A percentile compares a stretch with the other conserved stretches of the same genome.
Evolutionary conservation across 1,284 basidiomycete species (phyloP).

Genomic region (Vanrija sp.): DNA sequence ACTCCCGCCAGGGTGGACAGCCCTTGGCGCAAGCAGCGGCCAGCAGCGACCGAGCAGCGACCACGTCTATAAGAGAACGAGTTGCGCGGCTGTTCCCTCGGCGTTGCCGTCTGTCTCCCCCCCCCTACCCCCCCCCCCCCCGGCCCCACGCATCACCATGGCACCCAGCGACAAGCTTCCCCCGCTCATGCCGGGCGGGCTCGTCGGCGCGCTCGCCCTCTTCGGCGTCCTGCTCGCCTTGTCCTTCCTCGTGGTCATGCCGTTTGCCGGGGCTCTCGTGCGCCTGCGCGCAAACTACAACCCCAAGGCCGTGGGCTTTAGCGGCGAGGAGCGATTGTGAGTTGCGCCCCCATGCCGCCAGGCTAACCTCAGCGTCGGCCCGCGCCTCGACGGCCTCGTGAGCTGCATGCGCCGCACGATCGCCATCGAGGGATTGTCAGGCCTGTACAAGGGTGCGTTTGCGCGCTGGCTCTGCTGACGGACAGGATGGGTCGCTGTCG

Average conservation of each 20-base stretch:
- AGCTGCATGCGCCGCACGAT: constrained; percentile 68
- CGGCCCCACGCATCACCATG: constrained; percentile 47
- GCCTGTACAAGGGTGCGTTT: constrained; percentile 75
- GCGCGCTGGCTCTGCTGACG: not conserved
- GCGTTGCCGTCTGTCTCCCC: too few species aligned
- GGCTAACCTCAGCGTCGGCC: constrained; percentile 36
- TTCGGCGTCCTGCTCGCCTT: constrained; percentile 40
- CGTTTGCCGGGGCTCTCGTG: constrained; percentile 45
- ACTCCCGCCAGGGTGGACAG: too few species aligned
- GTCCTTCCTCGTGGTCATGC: constrained; percentile 43
- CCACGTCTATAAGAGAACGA: too few species aligned
- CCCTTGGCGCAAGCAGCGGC: too few species aligned
- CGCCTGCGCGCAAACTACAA: constrained; percentile 50
- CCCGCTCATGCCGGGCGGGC: constrained; percentile 59
- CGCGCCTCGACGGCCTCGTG: constrained; percentile 40
- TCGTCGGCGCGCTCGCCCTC: constrained; percentile 51
- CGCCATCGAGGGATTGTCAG: constrained; percentile 70
- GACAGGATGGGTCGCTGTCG: not conserved
- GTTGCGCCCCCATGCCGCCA: constrained; percentile 1
- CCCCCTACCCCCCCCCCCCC: too few species aligned
- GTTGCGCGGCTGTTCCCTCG: too few species aligned
- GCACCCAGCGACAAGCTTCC: constrained; percentile 49
- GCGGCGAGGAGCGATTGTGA: constrained; percentile 47
- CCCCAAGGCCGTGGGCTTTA: constrained; percentile 66
- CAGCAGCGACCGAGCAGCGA: too few species aligned